phyloP scores from a whole-genome alignment of 2,329 filamentous ascomycete species.

The Penicillium sp. region DNA sequence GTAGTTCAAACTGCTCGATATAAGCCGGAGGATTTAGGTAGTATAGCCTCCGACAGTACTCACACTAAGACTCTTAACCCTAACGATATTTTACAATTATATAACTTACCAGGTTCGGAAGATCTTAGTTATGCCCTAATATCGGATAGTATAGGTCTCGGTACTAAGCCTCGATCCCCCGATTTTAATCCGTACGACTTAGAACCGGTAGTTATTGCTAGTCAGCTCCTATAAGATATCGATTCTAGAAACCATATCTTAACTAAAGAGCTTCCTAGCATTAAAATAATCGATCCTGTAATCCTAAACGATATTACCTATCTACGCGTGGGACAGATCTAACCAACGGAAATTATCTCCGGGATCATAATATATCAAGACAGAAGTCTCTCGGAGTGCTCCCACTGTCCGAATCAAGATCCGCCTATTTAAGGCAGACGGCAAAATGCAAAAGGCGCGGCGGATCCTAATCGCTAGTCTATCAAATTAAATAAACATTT shows the following conservation, averaged over 20 bases:
- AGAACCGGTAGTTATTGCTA: conserved; percentile 4
- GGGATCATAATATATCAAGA: conserved; percentile 1
- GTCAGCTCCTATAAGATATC: conserved; percentile 6
- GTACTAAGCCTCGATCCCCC: not conserved
- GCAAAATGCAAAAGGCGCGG: not conserved
- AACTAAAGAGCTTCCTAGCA: conserved; percentile 1
- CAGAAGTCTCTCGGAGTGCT: not conserved
- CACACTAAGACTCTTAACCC: not conserved
- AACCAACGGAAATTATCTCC: conserved; percentile 1
- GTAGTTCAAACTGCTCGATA: not conserved
- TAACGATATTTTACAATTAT: not conserved
- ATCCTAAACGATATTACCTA: conserved; percentile 7
- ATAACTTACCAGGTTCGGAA: too few relatives aligned
- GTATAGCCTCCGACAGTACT: not conserved
- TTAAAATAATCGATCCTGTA: conserved; percentile 10
- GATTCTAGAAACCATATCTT: conserved; percentile 3
- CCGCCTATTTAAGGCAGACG: too few relatives aligned
- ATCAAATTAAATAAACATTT: not conserved
- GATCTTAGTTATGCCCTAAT: not conserved
- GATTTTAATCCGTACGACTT: conserved; percentile 1
- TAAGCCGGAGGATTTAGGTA: not conserved
- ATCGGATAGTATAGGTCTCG: not conserved
- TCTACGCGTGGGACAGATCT: conserved; percentile 1
- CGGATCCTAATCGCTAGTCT: not conserved
- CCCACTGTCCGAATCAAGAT: not conserved